These are phyloP conservation scores for Aegilops sharonensis DNA, from an alignment of 176 grass and related monocot species.

Conservation along the genomic window DNA sequence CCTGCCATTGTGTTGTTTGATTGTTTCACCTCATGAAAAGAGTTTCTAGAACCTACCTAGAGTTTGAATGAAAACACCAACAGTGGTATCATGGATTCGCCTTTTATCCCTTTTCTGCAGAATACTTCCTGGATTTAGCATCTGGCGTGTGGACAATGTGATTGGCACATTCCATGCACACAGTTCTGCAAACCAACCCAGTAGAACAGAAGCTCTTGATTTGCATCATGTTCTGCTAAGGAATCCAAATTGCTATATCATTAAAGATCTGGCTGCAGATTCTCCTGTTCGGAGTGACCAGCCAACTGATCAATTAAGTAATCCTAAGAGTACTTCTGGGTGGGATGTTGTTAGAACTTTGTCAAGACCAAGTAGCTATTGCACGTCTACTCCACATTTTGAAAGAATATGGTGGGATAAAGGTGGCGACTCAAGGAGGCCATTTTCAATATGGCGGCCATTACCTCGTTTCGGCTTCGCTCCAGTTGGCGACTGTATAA, in stretches of 20 bases:
- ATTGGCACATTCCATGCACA: constrained; percentile 70
- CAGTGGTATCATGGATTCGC: not conserved
- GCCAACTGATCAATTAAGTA: constrained; percentile 40
- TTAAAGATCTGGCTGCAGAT: constrained; percentile 50
- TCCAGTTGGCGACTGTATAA: constrained; percentile 87
- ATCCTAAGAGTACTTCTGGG: constrained; percentile 46
- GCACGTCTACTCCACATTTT: constrained; percentile 87
- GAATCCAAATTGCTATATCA: constrained; percentile 62
- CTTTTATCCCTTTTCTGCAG: constrained; percentile 37
- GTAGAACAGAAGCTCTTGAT: constrained; percentile 52
- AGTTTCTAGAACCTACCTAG: not conserved
- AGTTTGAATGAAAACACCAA: not conserved
- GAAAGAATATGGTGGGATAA: constrained; percentile 99
- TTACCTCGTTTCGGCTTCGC: constrained; percentile 68
- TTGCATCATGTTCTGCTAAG: constrained; percentile 87
- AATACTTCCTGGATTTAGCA: constrained; percentile 62
- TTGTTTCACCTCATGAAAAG: not conserved
- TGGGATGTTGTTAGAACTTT: constrained; percentile 81
- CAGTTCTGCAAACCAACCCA: constrained; percentile 68
- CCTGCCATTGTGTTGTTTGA: not conserved
- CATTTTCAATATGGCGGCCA: constrained; percentile 95
- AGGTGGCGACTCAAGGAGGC: constrained; percentile 67
- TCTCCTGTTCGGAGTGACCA: constrained; percentile 41
- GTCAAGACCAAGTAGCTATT: constrained; percentile 75
- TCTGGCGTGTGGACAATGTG: constrained; percentile 94